Evolutionary conservation across 768 basidiomycete genomes (phyloP).

Genomic region (Kwoniella sp.): DNA sequence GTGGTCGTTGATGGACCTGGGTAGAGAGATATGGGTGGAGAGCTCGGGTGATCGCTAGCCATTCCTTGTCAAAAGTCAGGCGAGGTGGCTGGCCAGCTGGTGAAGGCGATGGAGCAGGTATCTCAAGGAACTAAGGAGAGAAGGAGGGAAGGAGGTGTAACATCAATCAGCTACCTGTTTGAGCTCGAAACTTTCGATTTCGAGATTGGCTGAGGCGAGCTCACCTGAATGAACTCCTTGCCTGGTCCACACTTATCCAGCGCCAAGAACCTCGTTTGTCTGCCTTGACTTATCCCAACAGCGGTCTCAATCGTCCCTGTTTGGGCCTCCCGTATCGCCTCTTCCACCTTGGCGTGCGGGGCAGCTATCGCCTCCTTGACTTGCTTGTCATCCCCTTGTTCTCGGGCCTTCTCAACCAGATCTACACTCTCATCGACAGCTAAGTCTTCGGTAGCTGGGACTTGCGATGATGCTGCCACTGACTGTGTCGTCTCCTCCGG

Average conservation of each 20-base stretch:
- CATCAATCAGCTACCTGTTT: neutral
- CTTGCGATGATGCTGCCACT: neutral
- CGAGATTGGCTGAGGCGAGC: constrained; percentile 6
- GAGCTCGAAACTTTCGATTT: neutral
- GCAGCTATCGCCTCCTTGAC: constrained; percentile 35
- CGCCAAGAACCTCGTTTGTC: constrained; percentile 77
- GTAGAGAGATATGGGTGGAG: constrained; percentile 77
- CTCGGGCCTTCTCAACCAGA: constrained; percentile 43
- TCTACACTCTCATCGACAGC: constrained; percentile 49
- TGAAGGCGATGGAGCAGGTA: constrained; percentile 55
- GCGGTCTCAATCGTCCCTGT: constrained; percentile 17
- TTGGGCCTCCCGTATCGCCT: constrained; percentile 47
- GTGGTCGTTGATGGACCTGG: constrained; percentile 60
- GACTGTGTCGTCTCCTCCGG: neutral
- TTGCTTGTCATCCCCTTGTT: constrained; percentile 29
- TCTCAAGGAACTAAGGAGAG: constrained; percentile 68
- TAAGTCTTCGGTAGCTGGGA: neutral
- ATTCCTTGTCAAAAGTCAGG: constrained; percentile 80
- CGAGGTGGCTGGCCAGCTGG: constrained; percentile 33
- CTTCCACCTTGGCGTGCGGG: constrained; percentile 21
- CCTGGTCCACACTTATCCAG: constrained; percentile 81
- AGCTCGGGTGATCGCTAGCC: constrained; percentile 90
- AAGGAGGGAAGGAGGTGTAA: neutral
- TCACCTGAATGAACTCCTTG: constrained; percentile 79
- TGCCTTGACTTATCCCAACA: constrained; percentile 14